Base-by-base conservation (phyloP, 257 asterid genomes). In the Linaria vulgaris region DNA sequence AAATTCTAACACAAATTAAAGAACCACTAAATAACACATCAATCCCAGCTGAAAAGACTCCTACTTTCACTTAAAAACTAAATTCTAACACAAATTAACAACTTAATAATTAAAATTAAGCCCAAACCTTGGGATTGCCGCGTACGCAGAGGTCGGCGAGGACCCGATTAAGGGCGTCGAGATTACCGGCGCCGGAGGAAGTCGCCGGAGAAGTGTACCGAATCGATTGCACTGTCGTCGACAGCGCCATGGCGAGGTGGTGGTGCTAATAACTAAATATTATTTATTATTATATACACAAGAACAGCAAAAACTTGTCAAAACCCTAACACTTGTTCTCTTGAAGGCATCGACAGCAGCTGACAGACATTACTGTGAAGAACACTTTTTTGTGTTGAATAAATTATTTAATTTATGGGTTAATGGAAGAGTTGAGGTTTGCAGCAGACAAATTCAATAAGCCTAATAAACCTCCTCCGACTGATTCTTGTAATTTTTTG, bases 121-220 rank as follows among this genome's bases (percentile, higher is more conserved):
- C 43, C 44, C 57, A 17, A 30, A 88, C 96, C 95, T 84, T 86
- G 15, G 86, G 91, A 72, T 66, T 81, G 43, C 88, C 86, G 27
- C 87, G 83, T 61, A 76, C 77, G 77, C 94, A 90, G 52, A 90
- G 83, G 64, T 85, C 95, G 11, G 88, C 75, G 19, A 91, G 84
- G 3, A 88, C 79, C 15, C 91, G 75, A 39, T 86, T 78, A 59
- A 92, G 85, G 17, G 91, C 78, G 53, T 92, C 99, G 22, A 85
- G 68, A 69, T 84, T 83, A 14, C 85, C 85, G 17, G 88, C 77
- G 53, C 87, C 87, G 57, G 88, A 59, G 69, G 87, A 70, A 7
- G 88, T 49, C 19, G 80, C 82, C 38, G 96, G 81, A 12, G 75
- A 80, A 67, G 66, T 59, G 78, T 84, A 86, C 50, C 99, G 86